phyloP scores from a whole-genome alignment of 306 rosid genomes.

The Luffa aegyptiaca region DNA sequence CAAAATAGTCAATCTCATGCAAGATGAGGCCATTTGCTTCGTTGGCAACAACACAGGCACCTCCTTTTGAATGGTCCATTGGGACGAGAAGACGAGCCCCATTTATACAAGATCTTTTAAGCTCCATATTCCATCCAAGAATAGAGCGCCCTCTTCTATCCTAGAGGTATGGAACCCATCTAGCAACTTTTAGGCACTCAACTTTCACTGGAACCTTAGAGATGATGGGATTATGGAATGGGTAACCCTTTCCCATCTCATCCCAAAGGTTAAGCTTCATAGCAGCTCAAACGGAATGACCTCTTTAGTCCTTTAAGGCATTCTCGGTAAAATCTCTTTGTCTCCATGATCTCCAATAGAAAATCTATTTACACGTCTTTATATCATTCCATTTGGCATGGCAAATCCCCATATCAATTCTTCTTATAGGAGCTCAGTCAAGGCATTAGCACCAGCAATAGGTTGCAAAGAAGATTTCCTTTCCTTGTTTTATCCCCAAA shows the following conservation, averaged over 20 bases:
- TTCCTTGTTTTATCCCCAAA: no score
- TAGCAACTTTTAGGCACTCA: background rate
- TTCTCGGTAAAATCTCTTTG: background rate
- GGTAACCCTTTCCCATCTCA: background rate
- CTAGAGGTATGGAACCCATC: no score
- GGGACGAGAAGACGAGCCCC: no score
- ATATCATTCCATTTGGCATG: no score
- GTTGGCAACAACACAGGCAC: no score
- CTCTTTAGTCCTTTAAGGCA: background rate
- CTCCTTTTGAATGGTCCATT: no score
- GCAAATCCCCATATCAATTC: background rate
- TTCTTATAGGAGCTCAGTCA: background rate
- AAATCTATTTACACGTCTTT: background rate
- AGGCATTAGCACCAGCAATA: background rate
- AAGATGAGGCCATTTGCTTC: no score
- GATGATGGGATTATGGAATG: background rate
- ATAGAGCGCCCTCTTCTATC: no score
- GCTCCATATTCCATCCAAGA: no score
- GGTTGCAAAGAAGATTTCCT: background rate
- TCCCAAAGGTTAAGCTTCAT: background rate
- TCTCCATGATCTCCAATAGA: background rate
- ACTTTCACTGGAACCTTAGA: background rate
- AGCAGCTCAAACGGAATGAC: background rate
- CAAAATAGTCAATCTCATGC: no score
- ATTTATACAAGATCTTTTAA: no score